Evolutionary conservation across 768 basidiomycete genomes (phyloP).

Genomic region (Psilocybe tampanensis): DNA sequence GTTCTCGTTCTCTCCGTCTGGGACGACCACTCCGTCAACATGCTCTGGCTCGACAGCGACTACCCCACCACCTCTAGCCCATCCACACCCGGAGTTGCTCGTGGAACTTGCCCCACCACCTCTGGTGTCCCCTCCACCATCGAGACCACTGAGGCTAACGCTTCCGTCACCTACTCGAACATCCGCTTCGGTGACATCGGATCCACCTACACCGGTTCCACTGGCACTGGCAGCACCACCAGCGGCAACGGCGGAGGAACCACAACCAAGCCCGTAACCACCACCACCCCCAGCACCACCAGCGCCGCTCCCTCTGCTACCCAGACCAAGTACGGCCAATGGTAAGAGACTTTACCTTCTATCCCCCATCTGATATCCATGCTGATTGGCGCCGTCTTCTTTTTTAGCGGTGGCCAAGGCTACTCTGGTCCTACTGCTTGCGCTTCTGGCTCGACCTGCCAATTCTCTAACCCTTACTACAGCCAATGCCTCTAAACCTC

Average conservation of each 20-base stretch:
- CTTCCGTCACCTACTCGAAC: constrained; percentile 55
- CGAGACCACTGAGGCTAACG: constrained; percentile 38
- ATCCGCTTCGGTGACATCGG: constrained; percentile 54
- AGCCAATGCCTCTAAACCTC: constrained; percentile 32
- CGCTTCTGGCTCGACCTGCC: constrained; percentile 29
- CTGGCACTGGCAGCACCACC: constrained; percentile 6
- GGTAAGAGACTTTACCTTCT: constrained; percentile 25
- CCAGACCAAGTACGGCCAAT: constrained; percentile 39
- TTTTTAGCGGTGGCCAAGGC: constrained; percentile 28
- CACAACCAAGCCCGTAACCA: constrained; percentile 6
- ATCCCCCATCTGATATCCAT: background rate
- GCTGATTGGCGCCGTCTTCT: background rate
- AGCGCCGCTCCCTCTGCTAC: constrained; percentile 27
- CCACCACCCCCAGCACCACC: constrained; percentile 24
- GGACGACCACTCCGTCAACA: constrained; percentile 55
- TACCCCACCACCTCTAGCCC: constrained; percentile 40
- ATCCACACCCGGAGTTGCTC: constrained; percentile 43
- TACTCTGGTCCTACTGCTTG: constrained; percentile 34
- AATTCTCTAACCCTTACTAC: constrained; percentile 29
- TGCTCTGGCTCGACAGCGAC: constrained; percentile 58
- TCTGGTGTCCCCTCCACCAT: constrained; percentile 49
- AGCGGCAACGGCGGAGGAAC: background rate
- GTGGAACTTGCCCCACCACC: constrained; percentile 50
- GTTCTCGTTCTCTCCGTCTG: constrained; percentile 52
- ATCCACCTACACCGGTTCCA: constrained; percentile 30